phyloP scores from a whole-genome alignment of 257 asterid genomes.

The Echites panduratus region DNA sequence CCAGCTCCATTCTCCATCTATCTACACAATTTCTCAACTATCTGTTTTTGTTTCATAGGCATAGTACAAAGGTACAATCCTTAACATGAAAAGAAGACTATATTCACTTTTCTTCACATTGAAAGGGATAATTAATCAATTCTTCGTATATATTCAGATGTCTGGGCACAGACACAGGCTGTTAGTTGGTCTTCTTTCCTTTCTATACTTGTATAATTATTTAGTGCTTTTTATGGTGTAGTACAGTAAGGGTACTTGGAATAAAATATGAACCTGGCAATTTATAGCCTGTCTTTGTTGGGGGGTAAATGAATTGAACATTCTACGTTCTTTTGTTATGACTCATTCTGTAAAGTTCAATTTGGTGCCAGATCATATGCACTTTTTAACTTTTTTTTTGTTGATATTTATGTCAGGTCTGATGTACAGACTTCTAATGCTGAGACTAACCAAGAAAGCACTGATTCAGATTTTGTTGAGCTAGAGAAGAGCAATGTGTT shows the following conservation, averaged over 20 bases:
- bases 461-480: constrained; percentile 58
- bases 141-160: not conserved
- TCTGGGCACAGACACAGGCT: not conserved
- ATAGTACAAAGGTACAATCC: not conserved
- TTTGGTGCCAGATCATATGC: not conserved
- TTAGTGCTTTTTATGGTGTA: not conserved
- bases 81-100: not conserved
- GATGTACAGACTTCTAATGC: constrained; percentile 30
- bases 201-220: not conserved
- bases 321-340: not conserved
- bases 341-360: not conserved
- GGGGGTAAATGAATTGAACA: not conserved
- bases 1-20: not conserved
- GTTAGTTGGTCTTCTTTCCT: not conserved
- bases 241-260: not conserved
- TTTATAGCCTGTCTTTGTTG: not conserved
- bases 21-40: not conserved
- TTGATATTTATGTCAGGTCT: constrained; percentile 38
- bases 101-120: constrained; percentile 5
- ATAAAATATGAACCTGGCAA: not conserved
- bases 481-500: constrained; percentile 93
- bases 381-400: not conserved
- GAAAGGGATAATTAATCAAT: not conserved
- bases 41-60: not conserved
- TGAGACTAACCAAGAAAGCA: constrained; percentile 33